Conservation (phyloP, 352 stramenopile species). For the Phytophthora litchii region DNA sequence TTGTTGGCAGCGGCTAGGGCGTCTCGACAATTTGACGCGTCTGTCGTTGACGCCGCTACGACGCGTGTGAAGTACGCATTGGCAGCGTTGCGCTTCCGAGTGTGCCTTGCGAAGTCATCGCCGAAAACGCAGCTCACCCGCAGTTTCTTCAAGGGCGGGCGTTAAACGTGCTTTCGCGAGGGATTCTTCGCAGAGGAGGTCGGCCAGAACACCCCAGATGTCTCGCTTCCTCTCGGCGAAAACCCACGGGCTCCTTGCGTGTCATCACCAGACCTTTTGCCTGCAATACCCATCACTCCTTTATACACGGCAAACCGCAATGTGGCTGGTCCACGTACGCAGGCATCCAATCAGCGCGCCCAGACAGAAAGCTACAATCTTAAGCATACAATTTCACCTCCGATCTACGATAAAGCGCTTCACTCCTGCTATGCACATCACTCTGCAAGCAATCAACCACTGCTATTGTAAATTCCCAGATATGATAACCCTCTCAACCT, state of each 20-base stretch:
- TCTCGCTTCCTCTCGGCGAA: slow-evolving; percentile 4
- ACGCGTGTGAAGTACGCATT: slow-evolving; percentile 19
- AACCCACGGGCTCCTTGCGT: slow-evolving; percentile 24
- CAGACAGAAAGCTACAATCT: slow-evolving; percentile 3
- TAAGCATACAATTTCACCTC: not conserved
- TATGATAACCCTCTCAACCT: slow-evolving; percentile 8
- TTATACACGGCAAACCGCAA: slow-evolving; percentile 18
- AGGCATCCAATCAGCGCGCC: slow-evolving; percentile 29
- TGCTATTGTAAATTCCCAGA: not conserved
- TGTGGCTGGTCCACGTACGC: slow-evolving; percentile 25
- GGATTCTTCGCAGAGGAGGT: slow-evolving; percentile 11
- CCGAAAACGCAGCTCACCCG: slow-evolving; percentile 30
- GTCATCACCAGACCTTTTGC: slow-evolving; percentile 17
- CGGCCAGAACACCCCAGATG: slow-evolving; percentile 6
- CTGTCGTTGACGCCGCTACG: slow-evolving; percentile 2
- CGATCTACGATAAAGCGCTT: slow-evolving; percentile 2
- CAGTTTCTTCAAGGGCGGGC: slow-evolving; percentile 12
- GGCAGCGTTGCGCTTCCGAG: slow-evolving; percentile 36
- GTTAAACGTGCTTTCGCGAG: slow-evolving; percentile 24
- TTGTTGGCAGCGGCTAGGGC: not conserved
- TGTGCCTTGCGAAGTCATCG: slow-evolving; percentile 26
- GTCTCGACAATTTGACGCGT: slow-evolving; percentile 11
- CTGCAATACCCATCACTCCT: slow-evolving; percentile 27
- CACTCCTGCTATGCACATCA: not conserved
- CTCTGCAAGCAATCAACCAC: not conserved